Conservation (phyloP, 768 basidiomycete species). For the Cystobasidium ongulense region DNA sequence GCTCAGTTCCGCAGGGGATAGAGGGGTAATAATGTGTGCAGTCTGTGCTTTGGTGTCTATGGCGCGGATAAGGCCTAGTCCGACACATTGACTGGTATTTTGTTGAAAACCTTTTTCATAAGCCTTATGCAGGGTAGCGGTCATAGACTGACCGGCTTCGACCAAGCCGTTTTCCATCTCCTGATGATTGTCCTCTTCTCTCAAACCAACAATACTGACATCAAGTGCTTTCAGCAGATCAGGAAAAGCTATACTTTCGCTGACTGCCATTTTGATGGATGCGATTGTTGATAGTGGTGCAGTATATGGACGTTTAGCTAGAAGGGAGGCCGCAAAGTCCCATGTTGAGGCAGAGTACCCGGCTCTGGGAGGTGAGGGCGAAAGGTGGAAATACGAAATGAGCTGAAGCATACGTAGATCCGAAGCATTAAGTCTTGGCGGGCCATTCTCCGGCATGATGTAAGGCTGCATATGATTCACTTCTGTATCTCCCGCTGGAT, state of each 20-base stretch:
- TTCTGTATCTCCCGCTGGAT: neutral
- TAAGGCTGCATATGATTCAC: neutral
- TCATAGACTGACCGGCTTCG: too few species aligned
- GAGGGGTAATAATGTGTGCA: neutral
- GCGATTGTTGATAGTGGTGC: conserved; percentile 60
- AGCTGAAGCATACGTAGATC: conserved; percentile 35
- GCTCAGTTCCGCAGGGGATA: neutral
- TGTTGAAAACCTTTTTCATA: neutral
- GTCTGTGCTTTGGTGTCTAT: conserved; percentile 21
- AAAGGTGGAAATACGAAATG: conserved; percentile 34
- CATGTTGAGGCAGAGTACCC: conserved; percentile 54
- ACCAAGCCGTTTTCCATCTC: neutral
- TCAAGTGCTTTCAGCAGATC: conserved; percentile 69
- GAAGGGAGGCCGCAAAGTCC: conserved; percentile 63
- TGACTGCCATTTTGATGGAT: conserved; percentile 59
- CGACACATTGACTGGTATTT: conserved; percentile 51
- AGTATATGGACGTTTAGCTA: conserved; percentile 63
- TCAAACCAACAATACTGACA: conserved; percentile 68
- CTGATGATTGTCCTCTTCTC: conserved; percentile 44
- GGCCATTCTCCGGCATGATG: neutral
- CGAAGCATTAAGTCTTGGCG: conserved; percentile 34
- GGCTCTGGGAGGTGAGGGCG: neutral
- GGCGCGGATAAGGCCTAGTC: conserved; percentile 66
- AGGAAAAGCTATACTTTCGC: conserved; percentile 65
- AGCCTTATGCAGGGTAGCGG: neutral